Base-by-base conservation (phyloP, 345 rosid genomes). In the Linum lewisii region DNA sequence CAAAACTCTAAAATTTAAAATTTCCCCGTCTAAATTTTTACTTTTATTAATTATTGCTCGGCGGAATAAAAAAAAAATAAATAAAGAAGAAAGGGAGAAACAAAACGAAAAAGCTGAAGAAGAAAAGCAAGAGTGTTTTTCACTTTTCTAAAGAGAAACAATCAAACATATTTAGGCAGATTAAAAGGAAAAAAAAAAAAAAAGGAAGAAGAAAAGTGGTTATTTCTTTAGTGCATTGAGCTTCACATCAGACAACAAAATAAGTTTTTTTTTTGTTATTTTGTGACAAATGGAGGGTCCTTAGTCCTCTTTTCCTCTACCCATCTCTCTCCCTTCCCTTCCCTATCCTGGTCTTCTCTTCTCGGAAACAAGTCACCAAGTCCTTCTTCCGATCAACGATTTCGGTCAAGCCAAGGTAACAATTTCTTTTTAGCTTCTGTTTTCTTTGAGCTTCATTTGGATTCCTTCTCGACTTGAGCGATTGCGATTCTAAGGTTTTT, bases 171-270 rank as follows among this genome's bases (percentile, higher is more conserved):
- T n/a, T n/a, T n/a, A n/a, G n/a, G n/a, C n/a, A n/a, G 4, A 10
- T 9, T 60, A 36, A 62, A 32, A 21, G 18, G 21, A 7, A 32
- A 21, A 7, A 23, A 38, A 38, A 38, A 38, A 38, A 26, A 55
- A 57, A 24, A 21, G 13, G 57, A 58, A 36, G 24, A 38, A 26
- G 50, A 60, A 24, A 21, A 6, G 59, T 53, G 45, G 24, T 34
- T 26, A 58, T 29, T 73, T 65, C 72, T 77, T 79, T 75, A 77
- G 70, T 68, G 77, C 81, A 58, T 58, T 34, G 83, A 76, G 84
- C 64, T 76, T 76, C 80, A 68, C 78, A 71, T 70, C 76, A 57
- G 79, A 79, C 77, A 68, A 71, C 77, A 63, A 78, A 66, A 37
- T 49, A 70, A 45, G n/a, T n/a, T n/a, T n/a, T n/a, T n/a, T 66